phyloP scores from a whole-genome alignment of 2,329 filamentous ascomycete species.

The Xylariales sp. region DNA sequence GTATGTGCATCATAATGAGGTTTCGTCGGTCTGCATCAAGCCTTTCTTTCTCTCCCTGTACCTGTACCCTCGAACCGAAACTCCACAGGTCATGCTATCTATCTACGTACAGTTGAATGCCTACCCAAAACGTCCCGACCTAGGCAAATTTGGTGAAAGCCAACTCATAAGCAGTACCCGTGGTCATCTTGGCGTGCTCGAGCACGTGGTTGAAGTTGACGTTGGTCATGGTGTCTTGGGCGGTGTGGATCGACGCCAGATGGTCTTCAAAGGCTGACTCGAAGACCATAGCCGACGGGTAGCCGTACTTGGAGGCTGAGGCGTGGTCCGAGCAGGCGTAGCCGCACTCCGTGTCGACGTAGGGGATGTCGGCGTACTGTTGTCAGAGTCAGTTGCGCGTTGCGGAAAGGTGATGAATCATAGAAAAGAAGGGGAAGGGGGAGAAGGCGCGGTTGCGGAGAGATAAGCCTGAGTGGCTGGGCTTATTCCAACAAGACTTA shows the following conservation, averaged over 20 bases:
- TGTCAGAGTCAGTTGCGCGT: background rate
- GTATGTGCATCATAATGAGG: too few relatives aligned
- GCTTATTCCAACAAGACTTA: too few relatives aligned
- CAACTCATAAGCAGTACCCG: constrained; percentile 44
- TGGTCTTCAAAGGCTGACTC: constrained; percentile 55
- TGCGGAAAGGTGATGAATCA: background rate
- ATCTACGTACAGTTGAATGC: too few relatives aligned
- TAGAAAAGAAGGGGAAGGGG: background rate
- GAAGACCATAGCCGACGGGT: constrained; percentile 61
- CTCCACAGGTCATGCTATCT: too few relatives aligned
- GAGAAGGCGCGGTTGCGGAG: too few relatives aligned
- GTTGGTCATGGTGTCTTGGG: constrained; percentile 65
- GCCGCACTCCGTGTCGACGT: constrained; percentile 45
- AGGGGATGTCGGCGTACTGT: constrained; percentile 34
- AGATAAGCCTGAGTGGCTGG: too few relatives aligned
- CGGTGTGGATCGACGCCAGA: constrained; percentile 70
- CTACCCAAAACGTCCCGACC: too few relatives aligned
- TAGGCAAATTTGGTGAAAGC: constrained; percentile 23
- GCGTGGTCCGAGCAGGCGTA: constrained; percentile 65
- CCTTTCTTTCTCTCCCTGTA: too few relatives aligned
- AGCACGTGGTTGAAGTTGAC: constrained; percentile 63
- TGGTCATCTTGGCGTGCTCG: constrained; percentile 53
- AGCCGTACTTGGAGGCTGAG: constrained; percentile 61
- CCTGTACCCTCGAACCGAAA: too few relatives aligned
- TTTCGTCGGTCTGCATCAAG: too few relatives aligned